Evolutionary conservation across 257 asterid genomes (phyloP).

Genomic region (Solanum piurae): DNA sequence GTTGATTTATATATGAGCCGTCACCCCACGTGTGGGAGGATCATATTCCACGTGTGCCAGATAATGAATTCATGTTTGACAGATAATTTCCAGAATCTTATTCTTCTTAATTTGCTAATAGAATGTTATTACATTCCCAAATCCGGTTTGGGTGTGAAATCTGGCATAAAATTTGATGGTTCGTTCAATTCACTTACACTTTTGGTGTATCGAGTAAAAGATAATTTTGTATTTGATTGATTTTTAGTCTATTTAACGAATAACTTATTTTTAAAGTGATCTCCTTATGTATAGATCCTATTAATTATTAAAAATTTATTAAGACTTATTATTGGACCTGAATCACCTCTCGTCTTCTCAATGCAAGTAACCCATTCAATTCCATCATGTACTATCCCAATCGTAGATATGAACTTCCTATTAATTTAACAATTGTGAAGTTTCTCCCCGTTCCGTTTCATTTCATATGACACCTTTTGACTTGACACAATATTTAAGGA

Average conservation of each 20-base stretch:
- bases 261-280: not conserved
- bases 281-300: not conserved
- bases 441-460: no score
- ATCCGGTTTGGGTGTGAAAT: not conserved
- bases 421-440: no score
- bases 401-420: no score
- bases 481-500: no score
- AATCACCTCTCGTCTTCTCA: not conserved
- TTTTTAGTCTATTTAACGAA: not conserved
- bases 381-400: no score
- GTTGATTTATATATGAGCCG: not conserved
- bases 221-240: not conserved
- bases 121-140: not conserved
- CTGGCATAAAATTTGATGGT: not conserved
- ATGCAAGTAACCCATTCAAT: not conserved
- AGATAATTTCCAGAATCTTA: not conserved
- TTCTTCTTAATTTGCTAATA: not conserved
- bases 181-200: not conserved
- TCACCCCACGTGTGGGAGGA: not conserved
- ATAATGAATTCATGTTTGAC: not conserved
- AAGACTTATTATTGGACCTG: not conserved
- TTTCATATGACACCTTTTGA: no score
- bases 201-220: not conserved
- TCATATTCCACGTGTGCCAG: not conserved
- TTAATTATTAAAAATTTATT: not conserved